A percentile compares a stretch with the other conserved stretches of the same genome.
Conservation (phyloP, 2,329 filamentous ascomycete species). For the Fusarium austroafricanum region DNA sequence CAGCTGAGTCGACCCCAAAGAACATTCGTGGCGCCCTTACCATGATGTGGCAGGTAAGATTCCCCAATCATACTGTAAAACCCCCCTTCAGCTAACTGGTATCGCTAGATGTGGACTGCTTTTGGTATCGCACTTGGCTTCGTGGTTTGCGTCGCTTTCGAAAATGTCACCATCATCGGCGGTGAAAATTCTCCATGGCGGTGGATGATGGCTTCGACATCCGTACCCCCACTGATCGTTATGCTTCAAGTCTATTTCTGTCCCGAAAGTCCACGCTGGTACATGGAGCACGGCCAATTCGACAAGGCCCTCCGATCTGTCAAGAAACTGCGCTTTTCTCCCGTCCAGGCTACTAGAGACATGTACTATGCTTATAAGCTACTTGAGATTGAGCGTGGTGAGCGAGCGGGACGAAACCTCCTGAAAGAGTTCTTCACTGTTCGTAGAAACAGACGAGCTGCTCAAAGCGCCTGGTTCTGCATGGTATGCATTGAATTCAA, state of each 20-base stretch:
- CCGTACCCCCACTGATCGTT: slow-evolving; percentile 64
- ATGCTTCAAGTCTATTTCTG: slow-evolving; percentile 65
- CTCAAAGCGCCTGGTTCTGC: slow-evolving; percentile 52
- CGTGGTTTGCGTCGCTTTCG: slow-evolving; percentile 50
- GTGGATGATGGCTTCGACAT: slow-evolving; percentile 62
- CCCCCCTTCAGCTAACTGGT: not conserved
- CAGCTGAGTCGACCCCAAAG: slow-evolving; percentile 53
- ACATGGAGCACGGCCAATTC: slow-evolving; percentile 62
- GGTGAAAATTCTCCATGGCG: slow-evolving; percentile 48
- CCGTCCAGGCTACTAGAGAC: slow-evolving; percentile 62
- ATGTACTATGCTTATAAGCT: slow-evolving; percentile 62
- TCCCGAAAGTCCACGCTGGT: slow-evolving; percentile 66
- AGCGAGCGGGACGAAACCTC: slow-evolving; percentile 47
- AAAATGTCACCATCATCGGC: slow-evolving; percentile 50
- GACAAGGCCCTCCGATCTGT: slow-evolving; percentile 59
- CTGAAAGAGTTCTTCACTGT: slow-evolving; percentile 54
- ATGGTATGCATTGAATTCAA: slow-evolving; percentile 52
- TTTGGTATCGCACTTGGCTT: slow-evolving; percentile 57
- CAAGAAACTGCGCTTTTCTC: slow-evolving; percentile 58
- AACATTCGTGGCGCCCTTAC: slow-evolving; percentile 54
- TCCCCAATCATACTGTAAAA: accelerated
- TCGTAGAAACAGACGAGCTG: slow-evolving; percentile 52
- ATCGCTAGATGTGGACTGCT: slow-evolving; percentile 45
- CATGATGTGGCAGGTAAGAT: slow-evolving; percentile 52
- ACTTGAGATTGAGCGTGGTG: slow-evolving; percentile 47